These are phyloP conservation scores for Leucaena leucocephala DNA, from an alignment of 306 rosid genomes.

Conservation along the genomic window DNA sequence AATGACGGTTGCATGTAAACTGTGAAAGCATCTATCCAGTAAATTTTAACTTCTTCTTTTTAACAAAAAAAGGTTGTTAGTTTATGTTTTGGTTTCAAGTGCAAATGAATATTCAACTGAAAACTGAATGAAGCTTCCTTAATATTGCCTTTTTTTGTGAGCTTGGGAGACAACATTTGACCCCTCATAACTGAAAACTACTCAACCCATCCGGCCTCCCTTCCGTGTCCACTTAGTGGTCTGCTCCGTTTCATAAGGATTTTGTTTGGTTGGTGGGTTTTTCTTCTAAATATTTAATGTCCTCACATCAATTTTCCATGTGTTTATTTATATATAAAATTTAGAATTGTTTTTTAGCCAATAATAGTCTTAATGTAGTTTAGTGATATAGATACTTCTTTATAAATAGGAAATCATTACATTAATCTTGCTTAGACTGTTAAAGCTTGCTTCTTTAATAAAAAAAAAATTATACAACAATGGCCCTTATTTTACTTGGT, in stretches of 20 bases:
- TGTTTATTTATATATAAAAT: no score
- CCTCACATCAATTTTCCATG: no score
- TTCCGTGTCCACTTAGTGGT: background rate
- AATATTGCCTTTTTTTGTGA: no score
- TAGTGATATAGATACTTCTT: no score
- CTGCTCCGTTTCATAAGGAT: background rate
- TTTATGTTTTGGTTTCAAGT: conserved; percentile 8
- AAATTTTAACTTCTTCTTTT: background rate
- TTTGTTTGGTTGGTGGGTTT: background rate
- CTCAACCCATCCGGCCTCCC: background rate
- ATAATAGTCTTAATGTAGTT: no score
- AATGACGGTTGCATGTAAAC: conserved; percentile 12
- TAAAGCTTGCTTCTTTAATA: no score
- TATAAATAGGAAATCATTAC: no score
- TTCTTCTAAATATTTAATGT: no score
- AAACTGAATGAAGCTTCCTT: background rate
- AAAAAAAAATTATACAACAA: no score
- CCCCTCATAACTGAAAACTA: background rate
- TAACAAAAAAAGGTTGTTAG: background rate
- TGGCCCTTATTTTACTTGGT: no score
- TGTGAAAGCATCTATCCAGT: conserved; percentile 23
- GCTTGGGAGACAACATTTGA: background rate
- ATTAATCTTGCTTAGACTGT: no score
- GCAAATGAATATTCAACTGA: background rate
- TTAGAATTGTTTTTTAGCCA: no score